These are phyloP conservation scores for Penicillium crustosum DNA, from an alignment of 2,329 filamentous ascomycete species.

Conservation along the genomic window DNA sequence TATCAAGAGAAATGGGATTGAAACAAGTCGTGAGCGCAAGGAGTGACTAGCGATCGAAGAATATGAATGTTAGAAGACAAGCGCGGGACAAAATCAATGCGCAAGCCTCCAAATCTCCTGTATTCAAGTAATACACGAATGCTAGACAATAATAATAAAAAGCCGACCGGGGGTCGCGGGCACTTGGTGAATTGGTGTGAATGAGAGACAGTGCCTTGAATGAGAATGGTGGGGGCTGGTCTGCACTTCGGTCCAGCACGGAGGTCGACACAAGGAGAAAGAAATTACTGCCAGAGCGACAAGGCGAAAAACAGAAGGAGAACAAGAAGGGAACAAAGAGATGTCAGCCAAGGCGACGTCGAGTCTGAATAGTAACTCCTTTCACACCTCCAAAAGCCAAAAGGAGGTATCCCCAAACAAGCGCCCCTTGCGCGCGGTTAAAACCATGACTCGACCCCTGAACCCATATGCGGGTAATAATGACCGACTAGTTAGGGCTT, in stretches of 20 bases:
- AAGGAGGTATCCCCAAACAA: slow-evolving; percentile 38
- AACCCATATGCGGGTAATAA: neutral
- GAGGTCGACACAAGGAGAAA: slow-evolving; percentile 21
- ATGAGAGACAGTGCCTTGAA: slow-evolving; percentile 27
- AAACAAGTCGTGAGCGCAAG: slow-evolving; percentile 18
- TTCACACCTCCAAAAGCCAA: slow-evolving; percentile 31
- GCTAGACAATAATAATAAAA: slow-evolving; percentile 1
- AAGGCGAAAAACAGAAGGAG: slow-evolving; percentile 18
- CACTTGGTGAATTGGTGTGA: slow-evolving; percentile 14
- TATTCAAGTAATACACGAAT: neutral
- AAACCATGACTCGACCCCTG: slow-evolving; percentile 21
- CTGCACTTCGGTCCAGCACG: slow-evolving; percentile 23
- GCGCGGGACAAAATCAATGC: slow-evolving; percentile 10
- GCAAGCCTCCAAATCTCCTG: neutral
- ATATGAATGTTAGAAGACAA: slow-evolving; percentile 13
- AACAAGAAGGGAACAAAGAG: slow-evolving; percentile 15
- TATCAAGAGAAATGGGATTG: slow-evolving; percentile 11
- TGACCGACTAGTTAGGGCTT: neutral
- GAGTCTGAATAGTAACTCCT: slow-evolving; percentile 13
- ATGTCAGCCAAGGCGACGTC: slow-evolving; percentile 6
- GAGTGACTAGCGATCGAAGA: slow-evolving; percentile 22
- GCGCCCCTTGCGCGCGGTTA: slow-evolving; percentile 43
- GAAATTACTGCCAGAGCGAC: slow-evolving; percentile 34
- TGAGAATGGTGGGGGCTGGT: slow-evolving; percentile 19
- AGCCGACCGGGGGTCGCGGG: slow-evolving; percentile 8